These are phyloP conservation scores for Penicillium malachiteum DNA, from an alignment of 495 filamentous ascomycete genomes.

Conservation along the genomic window DNA sequence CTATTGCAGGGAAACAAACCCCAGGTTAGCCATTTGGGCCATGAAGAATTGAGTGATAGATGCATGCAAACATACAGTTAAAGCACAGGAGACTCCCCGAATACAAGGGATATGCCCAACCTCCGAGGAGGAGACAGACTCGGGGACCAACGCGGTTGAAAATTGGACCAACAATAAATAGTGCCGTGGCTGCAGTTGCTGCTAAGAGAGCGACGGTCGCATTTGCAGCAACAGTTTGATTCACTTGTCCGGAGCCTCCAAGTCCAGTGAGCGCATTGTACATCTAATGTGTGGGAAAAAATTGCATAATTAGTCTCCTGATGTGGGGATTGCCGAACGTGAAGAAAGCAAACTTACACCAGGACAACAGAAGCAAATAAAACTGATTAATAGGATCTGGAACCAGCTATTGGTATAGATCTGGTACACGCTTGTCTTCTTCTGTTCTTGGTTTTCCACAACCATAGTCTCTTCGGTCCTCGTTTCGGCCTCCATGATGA, in stretches of 20 bases:
- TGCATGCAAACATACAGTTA: conserved; percentile 26
- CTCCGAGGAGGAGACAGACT: conserved; percentile 39
- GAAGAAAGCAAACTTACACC: conserved; percentile 36
- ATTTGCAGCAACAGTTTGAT: conserved; percentile 42
- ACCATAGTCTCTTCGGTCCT: conserved; percentile 1
- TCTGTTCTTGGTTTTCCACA: neutral
- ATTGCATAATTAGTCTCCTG: neutral
- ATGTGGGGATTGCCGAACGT: neutral
- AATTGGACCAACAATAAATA: conserved; percentile 44
- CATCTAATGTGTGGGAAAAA: conserved; percentile 38
- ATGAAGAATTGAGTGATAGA: neutral
- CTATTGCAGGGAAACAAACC: conserved; percentile 28
- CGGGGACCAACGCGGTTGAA: conserved; percentile 42
- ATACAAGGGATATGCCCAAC: conserved; percentile 46
- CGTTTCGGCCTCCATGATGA: conserved; percentile 13
- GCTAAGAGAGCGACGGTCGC: conserved; percentile 41
- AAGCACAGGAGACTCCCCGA: conserved; percentile 41
- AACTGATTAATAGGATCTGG: conserved; percentile 47
- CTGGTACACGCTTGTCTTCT: conserved; percentile 14
- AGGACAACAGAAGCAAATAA: conserved; percentile 82
- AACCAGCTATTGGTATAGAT: conserved; percentile 39
- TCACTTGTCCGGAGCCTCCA: conserved; percentile 53
- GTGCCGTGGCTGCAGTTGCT: conserved; percentile 38
- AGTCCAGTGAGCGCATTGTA: conserved; percentile 70
- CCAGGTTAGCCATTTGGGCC: neutral